Evolutionary conservation across 768 basidiomycete genomes (phyloP).

Genomic region (Tylopilus vinaceipallidus): DNA sequence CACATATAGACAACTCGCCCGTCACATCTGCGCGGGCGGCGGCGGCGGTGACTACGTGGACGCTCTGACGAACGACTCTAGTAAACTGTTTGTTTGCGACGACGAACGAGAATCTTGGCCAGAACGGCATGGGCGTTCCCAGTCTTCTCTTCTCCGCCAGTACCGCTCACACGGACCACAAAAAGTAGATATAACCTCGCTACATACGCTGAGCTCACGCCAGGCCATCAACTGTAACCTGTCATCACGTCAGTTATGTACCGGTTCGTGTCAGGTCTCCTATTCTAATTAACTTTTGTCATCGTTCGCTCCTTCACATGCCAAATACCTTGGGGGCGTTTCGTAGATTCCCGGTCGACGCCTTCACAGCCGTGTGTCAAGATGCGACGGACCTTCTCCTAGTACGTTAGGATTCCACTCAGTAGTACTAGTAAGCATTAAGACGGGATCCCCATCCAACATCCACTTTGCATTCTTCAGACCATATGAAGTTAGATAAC

Average conservation of each 20-base stretch:
- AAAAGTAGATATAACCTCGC: not conserved
- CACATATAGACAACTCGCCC: not conserved
- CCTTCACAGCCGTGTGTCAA: not conserved
- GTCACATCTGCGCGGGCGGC: not conserved
- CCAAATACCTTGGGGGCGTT: slow-evolving; percentile 36
- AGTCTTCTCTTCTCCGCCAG: slow-evolving; percentile 1
- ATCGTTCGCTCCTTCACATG: slow-evolving; percentile 42
- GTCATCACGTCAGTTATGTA: slow-evolving; percentile 25
- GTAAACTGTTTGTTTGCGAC: not conserved
- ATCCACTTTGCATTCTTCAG: not conserved
- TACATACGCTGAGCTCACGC: not conserved
- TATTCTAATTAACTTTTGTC: slow-evolving; percentile 40
- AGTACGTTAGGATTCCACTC: slow-evolving; percentile 12
- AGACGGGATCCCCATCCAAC: slow-evolving; percentile 4
- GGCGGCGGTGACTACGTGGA: slow-evolving; percentile 18
- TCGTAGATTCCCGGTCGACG: slow-evolving; percentile 22
- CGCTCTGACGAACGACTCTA: not conserved
- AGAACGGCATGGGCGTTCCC: slow-evolving; percentile 3
- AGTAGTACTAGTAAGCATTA: not conserved
- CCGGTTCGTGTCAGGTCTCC: slow-evolving; percentile 43
- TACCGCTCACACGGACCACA: slow-evolving; percentile 17
- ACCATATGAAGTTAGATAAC: slow-evolving; percentile 16
- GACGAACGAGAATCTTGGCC: not conserved
- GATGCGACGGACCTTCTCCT: slow-evolving; percentile 52
- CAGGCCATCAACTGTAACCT: not conserved